Base-by-base conservation (phyloP, 805 yeast genomes). In the Saccharomycopsis guyanensis region DNA sequence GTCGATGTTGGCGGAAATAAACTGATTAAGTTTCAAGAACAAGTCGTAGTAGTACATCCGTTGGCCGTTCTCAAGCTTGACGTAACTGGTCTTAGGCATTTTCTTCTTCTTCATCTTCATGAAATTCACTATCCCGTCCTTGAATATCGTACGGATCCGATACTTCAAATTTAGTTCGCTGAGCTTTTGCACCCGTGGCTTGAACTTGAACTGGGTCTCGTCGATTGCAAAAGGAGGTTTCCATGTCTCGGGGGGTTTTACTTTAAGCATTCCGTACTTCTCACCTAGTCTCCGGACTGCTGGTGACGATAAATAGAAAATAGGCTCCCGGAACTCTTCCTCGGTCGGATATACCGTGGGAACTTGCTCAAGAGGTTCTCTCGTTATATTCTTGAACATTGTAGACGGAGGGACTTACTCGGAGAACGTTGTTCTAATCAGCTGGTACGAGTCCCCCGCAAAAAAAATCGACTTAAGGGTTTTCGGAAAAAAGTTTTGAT, bases 191-290 rank as follows among this genome's bases (percentile, higher is more conserved):
- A 80, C 58, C 45, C 94, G 62, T 6, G 87, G 82, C 51, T 76
- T 80, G 57, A 85, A 84, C 41, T 63, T 69, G 61, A 84, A 83
- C n/a, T 57, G 59, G 4, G 64, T 56, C 39, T 68, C 65, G 41
- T 82, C 69, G 18, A 83, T 64, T 45, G 78, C 69, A 52, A 82
- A 71, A 0, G 76, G 76, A 2, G 73, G 81, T 16, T 63, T 59
- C 66, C 75, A 75, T 1, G 54, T 56, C 0, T 49, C 49, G 0
- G 91, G 89, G 3, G 94, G 81, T 4, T 74, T 66, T 2, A 89
- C 59, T 57, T 88, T 89, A 38, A 87, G 63, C 56, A 93, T 88
- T 0, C 96, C 96, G 59, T 71, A 77, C 24, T 64, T 59, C 27
- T 59, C 62, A 2, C 93, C 95, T 7, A 70, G 55, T 2, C 56